Evolutionary conservation across 495 filamentous ascomycete species (phyloP), one percentile per base, ranked within the genome.

Genomic region (Lepraria neglecta): DNA sequence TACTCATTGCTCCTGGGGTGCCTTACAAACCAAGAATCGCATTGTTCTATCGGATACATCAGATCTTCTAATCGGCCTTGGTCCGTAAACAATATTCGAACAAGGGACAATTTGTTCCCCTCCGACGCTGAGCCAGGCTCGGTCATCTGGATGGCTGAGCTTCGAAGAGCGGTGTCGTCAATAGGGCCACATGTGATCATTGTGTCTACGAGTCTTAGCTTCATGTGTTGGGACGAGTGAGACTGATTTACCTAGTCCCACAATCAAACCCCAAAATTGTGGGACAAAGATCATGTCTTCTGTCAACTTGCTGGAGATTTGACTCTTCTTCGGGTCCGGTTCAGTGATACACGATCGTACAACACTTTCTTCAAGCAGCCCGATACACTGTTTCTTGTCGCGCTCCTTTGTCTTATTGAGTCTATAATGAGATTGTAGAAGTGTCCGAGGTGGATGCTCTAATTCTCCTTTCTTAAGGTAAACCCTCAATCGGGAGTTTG

Each of bases 381-480:
- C 15, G 12, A 65, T 59, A 19, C 59, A 65, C 38, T 65, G 64
- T 7, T 4, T n/a, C 45, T 56, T 17, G 38, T 65, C 64, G 21
- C 55, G 21, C 11, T 65, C 60, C 14, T 0, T 52, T 6, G 64
- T 65, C 14, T 52, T 44, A 27, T 59, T 62, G 28, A 65, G 60
- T 19, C 56, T 60, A 44, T 65, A 65, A 27, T 45, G 58, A 4
- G 64, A 65, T 24, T 62, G 64, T 14, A 65, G 44, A 9, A 65
- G 43, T 24, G 64, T 58, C 15, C 64, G 59, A 19, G 53, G 28
- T 11, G 64, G 64, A 55, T 65, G 64, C 28, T 33, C n/a, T 31
- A 24, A 7, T 14, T 59, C 54, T 24, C 6, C 60, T 43, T 58
- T 55, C n/a, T 17, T 35, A 3, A 28, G 58, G 30, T 47, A 7